A percentile compares a stretch with the other conserved stretches of the same genome.
Conservation (phyloP, 2,329 filamentous ascomycete species). For the Apiospora malaysiana region DNA sequence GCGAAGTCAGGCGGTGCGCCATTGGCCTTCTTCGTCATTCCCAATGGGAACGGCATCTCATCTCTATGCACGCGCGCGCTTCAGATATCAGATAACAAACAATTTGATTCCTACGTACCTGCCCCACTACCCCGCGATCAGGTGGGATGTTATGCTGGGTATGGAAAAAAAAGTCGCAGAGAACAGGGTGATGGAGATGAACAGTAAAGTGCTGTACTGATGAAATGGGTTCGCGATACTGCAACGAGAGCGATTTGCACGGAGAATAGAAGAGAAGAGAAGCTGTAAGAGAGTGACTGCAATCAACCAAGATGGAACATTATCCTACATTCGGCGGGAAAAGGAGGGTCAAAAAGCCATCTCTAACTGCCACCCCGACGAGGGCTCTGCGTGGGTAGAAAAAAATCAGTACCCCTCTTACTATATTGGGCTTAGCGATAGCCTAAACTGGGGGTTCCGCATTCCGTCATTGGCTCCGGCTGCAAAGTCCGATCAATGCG, state of each 20-base stretch:
- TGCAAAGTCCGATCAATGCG: conserved; percentile 2
- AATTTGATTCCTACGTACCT: conserved; percentile 22
- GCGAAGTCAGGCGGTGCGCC: background rate
- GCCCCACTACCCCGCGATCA: conserved; percentile 27
- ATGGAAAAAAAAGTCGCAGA: background rate
- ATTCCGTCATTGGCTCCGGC: conserved; percentile 37
- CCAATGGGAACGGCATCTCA: background rate
- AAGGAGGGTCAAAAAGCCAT: conserved; percentile 19
- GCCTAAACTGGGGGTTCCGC: conserved; percentile 16
- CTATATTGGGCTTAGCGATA: conserved; percentile 31
- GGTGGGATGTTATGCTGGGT: conserved; percentile 2
- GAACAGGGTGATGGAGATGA: background rate
- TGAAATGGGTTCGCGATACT: background rate
- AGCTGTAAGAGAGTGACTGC: background rate
- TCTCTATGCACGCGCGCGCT: background rate
- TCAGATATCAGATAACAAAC: conserved; percentile 8
- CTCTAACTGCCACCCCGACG: background rate
- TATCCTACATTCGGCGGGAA: background rate
- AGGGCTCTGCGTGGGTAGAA: conserved; percentile 3
- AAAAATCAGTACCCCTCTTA: conserved; percentile 40
- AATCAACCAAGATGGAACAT: conserved; percentile 2
- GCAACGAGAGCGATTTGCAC: background rate
- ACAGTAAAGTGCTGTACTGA: background rate
- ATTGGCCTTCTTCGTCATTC: background rate
- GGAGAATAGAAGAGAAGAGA: background rate